Evolutionary conservation across 305 asterid genomes (phyloP), one percentile per base, ranked within the genome.

Genomic region (Fraxinus floribunda): DNA sequence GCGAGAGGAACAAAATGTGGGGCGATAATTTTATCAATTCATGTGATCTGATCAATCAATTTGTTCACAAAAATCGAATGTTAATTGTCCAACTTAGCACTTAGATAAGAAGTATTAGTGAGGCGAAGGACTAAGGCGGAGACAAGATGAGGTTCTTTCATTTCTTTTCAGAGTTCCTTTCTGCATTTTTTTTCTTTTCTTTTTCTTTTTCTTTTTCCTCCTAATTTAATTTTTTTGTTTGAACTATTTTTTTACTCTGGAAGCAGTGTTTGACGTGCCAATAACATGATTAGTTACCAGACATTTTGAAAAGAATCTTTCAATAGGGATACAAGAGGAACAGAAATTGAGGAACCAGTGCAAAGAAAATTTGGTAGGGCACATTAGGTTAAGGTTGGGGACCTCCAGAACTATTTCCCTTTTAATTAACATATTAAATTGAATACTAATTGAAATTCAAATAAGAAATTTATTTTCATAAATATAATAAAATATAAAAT

Each of bases 321-420:
- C 34, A 66, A 66, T 66, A 66, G n/a, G 73, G 72, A 64, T 26
- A 66, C 73, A 66, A 66, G 18, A 66, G n/a, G 35, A 26, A 66
- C 16, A 57, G 24, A 34, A 10, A 13, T 38, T 66, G 36, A 78
- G 11, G 46, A 60, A 38, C 26, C 36, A 76, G 16, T 52, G 52
- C 38, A 49, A 76, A 76, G 36, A 7, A 49, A 20, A 36, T 44
- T 20, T 29, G 64, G 10, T 76, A 11, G 4, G 46, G 38, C 36
- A 68, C 30, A 79, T 79, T 39, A 18, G 55, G 7, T 24, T 68
- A 52, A 16, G 22, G 57, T 46, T 11, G 18, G 18, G 62, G 62
- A 52, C 71, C 52, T 30, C 32, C 60, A 62, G 36, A 83, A 71
- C 80, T 62, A 30, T 76, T 52, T 41, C 62, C 38, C 77, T 62